Percentiles rank a stretch among this genome's conserved stretches.
phyloP scores from a whole-genome alignment of 163 green algal species.

The Picocystis sp. region DNA sequence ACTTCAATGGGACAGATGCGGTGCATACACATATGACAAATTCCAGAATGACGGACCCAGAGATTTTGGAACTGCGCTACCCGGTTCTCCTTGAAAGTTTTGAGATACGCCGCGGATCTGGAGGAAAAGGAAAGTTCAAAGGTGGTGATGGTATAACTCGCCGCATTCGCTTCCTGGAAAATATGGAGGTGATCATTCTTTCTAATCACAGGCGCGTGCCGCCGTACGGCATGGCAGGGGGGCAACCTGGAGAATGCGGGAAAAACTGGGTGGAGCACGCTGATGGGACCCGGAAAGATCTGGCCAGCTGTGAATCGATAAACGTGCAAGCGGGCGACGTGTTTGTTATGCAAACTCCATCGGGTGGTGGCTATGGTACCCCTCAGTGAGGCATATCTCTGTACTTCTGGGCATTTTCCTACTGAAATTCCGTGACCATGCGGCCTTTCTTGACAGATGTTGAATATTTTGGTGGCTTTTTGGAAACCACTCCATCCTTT shows the following conservation, averaged over 20 bases:
- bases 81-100: constrained; percentile 80
- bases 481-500: too few species aligned
- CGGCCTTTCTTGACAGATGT: too few species aligned
- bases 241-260: not conserved
- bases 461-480: too few species aligned
- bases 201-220: not conserved
- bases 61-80: constrained; percentile 85
- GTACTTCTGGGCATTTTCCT: too few species aligned
- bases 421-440: too few species aligned
- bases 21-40: constrained; percentile 99
- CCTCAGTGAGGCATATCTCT: too few species aligned
- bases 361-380: constrained; percentile 1
- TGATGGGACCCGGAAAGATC: not conserved
- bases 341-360: constrained; percentile 2
- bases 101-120: constrained; percentile 51
- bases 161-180: constrained; percentile 6
- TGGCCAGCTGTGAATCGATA: not conserved
- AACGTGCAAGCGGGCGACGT: not conserved
- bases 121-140: constrained; percentile 49
- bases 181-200: constrained; percentile 8
- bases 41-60: constrained; percentile 92
- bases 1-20: constrained; percentile 70
- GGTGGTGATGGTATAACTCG: constrained; percentile 69
- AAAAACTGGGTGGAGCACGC: not conserved
- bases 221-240: constrained; percentile 9